Evolutionary conservation across 2,329 filamentous ascomycete species (phyloP), one percentile per base, ranked within the genome.

Genomic region (Claviceps quebecensis): DNA sequence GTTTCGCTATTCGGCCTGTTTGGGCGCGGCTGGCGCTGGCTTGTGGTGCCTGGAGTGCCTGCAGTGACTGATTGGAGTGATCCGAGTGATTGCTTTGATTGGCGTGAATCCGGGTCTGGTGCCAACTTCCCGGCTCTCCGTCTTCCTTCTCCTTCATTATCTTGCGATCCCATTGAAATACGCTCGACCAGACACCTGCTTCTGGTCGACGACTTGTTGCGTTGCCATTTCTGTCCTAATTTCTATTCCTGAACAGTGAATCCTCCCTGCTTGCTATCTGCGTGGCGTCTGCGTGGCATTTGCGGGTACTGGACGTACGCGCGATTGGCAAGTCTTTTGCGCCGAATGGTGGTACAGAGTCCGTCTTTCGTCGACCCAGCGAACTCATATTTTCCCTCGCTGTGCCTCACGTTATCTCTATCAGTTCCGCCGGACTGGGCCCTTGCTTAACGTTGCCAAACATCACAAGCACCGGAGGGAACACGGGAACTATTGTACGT

Each of bases 141-240:
- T 53, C 51, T 48, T 50, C 14, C 29, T 39, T 48, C 51, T 34
- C 46, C 22, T 44, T 39, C 43, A 23, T 47, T 47, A 11, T 40
- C 47, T 49, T 38, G 17, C 41, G 16, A 43, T 41, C 43, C 40
- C 45, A 19, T 41, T 40, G 50, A 46, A 22, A 19, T 9, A 16
- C 34, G 16, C n/a, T 17, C 37, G 45, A 34, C 34, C 26, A 29
- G 26, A n/a, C 26, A 13, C 26, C 8, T 8, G 37, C 37, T 16
- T n/a, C 16, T 39, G 37, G 37, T 39, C 37, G 37, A 39, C 13
- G 6, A n/a, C 38, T 39, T 9, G 38, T 11, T 45, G 43, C 23
- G 26, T 45, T 26, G 43, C 17, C 43, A 17, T 45, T 16, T 45
- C 22, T 6, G 23, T 26, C 43, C 43, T 11, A 2, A 19, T 4